Evolutionary conservation across 1,139 yeast genomes (phyloP).

Genomic region (Sugiyamaella japonica): DNA sequence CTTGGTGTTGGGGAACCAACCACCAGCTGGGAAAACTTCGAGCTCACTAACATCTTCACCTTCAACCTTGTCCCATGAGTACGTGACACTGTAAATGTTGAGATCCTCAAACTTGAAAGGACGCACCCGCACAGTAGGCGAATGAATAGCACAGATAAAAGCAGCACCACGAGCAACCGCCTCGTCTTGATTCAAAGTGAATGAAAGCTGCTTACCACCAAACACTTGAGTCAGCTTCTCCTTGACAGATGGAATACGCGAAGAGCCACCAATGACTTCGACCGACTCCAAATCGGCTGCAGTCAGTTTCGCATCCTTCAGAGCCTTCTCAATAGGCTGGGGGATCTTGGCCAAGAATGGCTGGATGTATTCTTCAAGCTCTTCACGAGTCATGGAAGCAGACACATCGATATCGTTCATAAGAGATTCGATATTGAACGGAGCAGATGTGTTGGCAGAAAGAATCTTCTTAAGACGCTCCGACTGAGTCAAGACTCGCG

Average conservation of each 20-base stretch:
- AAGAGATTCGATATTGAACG: conserved; percentile 91
- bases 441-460: conserved; percentile 94
- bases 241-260: conserved; percentile 95
- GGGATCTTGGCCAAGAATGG: conserved; percentile 78
- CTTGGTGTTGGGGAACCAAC: conserved; percentile 92
- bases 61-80: conserved; percentile 91
- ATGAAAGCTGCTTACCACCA: conserved; percentile 84
- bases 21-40: conserved; percentile 96
- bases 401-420: conserved; percentile 97
- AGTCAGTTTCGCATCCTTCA: conserved; percentile 73
- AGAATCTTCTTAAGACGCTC: conserved; percentile 94
- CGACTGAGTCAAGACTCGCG: conserved; percentile 87
- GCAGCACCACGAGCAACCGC: conserved; percentile 99
- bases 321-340: conserved; percentile 78
- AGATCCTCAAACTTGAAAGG: conserved; percentile 98
- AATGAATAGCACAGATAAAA: conserved; percentile 97
- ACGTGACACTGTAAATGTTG: conserved; percentile 89
- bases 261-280: conserved; percentile 97
- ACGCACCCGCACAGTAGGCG: conserved; percentile 97
- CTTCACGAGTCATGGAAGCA: conserved; percentile 85
- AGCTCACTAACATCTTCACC: conserved; percentile 87
- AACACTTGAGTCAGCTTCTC: conserved; percentile 75
- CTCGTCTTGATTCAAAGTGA: conserved; percentile 98
- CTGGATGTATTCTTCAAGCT: conserved; percentile 82
- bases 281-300: conserved; percentile 79